These are phyloP conservation scores for Mycena capillaripes DNA, from an alignment of 768 basidiomycete genomes.

Conservation along the genomic window DNA sequence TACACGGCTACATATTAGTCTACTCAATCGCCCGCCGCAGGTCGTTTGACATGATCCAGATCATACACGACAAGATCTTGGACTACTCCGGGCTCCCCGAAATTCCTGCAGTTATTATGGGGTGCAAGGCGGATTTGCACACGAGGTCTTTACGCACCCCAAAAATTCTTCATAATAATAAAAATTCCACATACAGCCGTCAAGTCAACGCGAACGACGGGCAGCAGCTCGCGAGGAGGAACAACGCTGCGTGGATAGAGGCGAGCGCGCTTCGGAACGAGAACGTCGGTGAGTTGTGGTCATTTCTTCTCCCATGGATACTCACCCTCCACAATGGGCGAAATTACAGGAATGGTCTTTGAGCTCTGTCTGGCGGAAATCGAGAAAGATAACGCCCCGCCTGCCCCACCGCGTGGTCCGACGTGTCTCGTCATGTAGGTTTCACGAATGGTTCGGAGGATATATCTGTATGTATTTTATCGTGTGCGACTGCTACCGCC, in stretches of 20 bases:
- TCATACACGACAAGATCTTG: slow-evolving; percentile 93
- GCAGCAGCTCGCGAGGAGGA: slow-evolving; percentile 77
- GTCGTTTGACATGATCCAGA: slow-evolving; percentile 95
- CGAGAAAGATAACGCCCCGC: slow-evolving; percentile 53
- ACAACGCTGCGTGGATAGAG: slow-evolving; percentile 87
- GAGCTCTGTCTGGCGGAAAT: slow-evolving; percentile 88
- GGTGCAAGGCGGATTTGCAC: slow-evolving; percentile 89
- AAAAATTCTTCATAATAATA: too few relatives aligned
- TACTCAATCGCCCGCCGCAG: slow-evolving; percentile 93
- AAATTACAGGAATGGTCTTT: slow-evolving; percentile 78
- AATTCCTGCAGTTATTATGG: slow-evolving; percentile 95
- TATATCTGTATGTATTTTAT: too few relatives aligned
- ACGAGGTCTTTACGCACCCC: slow-evolving; percentile 61
- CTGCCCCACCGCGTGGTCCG: not conserved
- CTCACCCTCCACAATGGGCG: not conserved
- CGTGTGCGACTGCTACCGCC: too few relatives aligned
- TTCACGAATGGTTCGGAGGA: too few relatives aligned
- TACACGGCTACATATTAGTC: slow-evolving; percentile 96
- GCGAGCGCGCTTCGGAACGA: slow-evolving; percentile 89
- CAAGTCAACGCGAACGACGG: slow-evolving; percentile 83
- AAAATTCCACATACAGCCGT: slow-evolving; percentile 55
- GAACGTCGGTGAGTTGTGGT: slow-evolving; percentile 82
- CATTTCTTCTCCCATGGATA: not conserved
- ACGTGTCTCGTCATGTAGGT: not conserved
- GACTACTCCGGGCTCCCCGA: slow-evolving; percentile 87